Evolutionary conservation across 495 filamentous ascomycete genomes (phyloP), one percentile per base, ranked within the genome.

Genomic region (Hypoxylon perforatum): DNA sequence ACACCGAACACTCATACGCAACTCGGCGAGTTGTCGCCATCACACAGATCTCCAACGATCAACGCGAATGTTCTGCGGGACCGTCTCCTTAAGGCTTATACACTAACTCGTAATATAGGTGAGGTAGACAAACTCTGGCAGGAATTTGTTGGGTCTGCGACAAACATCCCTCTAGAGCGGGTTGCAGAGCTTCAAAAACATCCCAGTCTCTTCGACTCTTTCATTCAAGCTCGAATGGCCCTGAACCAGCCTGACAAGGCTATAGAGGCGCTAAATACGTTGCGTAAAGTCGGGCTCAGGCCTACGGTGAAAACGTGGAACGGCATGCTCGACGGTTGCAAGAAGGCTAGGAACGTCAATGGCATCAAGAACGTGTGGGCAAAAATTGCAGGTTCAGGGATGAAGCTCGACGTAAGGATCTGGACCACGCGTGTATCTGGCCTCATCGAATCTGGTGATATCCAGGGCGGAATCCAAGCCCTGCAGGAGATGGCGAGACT

Each of bases 381-480:
- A 1, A 83, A 81, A 56, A 81, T 92, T 77, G 35, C 79, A 3
- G 60, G 23, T 0, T 81, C 86, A 0, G 82, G 80, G 0, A 63
- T 86, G 0, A 59, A 82, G 67, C 85, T 90, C 5, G 89, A 91
- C 67, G 69, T 61, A 4, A 46, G 65, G 21, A 79, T 82, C 33
- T 92, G 90, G 90, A 88, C 85, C 2, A 81, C 85, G 1, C 77
- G 87, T 22, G 84, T 92, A n/a, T 77, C 79, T 23, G 87, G 85
- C 0, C 75, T 91, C 2, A 83, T 91, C 28, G 73, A 75, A 39
- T 73, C 72, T 50, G 75, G 78, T n/a, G 74, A 81, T 42, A 42
- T 76, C 17, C 63, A 85, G 5, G 76, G 74, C 11, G 88, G 81
- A 5, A 69, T 92, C 12, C 64, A 64, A 10, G 88, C 85, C 11